Evolutionary conservation across 192 early-diverging fungal genomes (phyloP), one percentile per base, ranked within the genome.

Genomic region (Coemansia sp.): DNA sequence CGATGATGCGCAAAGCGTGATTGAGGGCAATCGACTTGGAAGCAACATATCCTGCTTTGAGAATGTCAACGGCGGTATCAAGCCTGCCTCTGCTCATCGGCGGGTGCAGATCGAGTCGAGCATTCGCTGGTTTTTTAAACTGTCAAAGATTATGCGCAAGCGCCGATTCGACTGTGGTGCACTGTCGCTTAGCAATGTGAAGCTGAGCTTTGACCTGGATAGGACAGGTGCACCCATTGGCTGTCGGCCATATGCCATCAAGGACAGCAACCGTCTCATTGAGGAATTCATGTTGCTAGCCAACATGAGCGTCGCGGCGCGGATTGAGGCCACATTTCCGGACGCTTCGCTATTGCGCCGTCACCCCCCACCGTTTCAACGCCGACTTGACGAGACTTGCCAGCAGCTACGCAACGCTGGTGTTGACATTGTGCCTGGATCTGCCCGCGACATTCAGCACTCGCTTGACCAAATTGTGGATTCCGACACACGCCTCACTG

Each of bases 201-300:
- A 93, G 82, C 90, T 99, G 11, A 87, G 92, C 22, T 99, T 98
- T 82, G 88, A 89, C 42, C 82, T 99, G 52, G 95, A 99, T 65
- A 82, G 84, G 41, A 86, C 91, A 56, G 89, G 93, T 0, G 88
- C 91, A 64, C 95, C 97, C 2, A 87, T 94, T 5, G 92, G 75
- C 76, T 91, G 88, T 73, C 48, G 72, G 75, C 54, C 58, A 53
- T 65, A 83, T 50, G 41, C 35, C 11, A 72, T 81, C 42, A 74
- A 76, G 36, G 97, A 96, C 40, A 90, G 88, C 38, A 98, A 98
- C 81, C 87, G 88, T 10, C 73, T 98, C 68, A 95, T 98, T 44
- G 97, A 98, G 73, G 97, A 98, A 80, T 97, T 95, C 85, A 99
- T 79, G 76, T 53, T 79, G 58, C 56, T 79, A 40, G 97, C 97